Percentiles rank a stretch among this genome's conserved stretches.
phyloP scores from a whole-genome alignment of 1,139 yeast genomes.

The Scheffersomyces segobiensis region DNA sequence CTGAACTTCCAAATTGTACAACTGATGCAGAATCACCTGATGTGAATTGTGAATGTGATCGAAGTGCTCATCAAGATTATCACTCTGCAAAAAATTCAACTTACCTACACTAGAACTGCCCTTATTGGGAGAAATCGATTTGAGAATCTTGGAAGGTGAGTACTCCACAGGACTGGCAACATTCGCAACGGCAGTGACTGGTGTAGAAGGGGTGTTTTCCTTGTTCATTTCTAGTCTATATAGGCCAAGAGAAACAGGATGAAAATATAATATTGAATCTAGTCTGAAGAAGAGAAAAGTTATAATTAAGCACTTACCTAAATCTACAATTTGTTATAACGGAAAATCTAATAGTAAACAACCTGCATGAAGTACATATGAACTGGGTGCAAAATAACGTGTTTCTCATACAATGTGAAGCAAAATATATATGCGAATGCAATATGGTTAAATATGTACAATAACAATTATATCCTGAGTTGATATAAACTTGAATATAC shows the following conservation, averaged over 20 bases:
- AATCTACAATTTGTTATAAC: neutral
- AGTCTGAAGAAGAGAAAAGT: neutral
- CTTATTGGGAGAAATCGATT: slow-evolving; percentile 31
- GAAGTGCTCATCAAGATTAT: slow-evolving; percentile 34
- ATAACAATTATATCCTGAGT: neutral
- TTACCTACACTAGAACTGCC: slow-evolving; percentile 19
- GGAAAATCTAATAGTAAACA: slow-evolving; percentile 4
- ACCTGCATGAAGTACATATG: neutral
- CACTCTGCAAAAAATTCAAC: slow-evolving; percentile 29
- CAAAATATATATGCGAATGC: too few relatives aligned
- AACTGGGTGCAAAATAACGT: neutral
- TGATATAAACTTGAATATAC: neutral
- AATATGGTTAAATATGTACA: neutral
- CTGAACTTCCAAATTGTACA: slow-evolving; percentile 32
- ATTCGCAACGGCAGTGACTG: neutral
- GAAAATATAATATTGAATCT: neutral
- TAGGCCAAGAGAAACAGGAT: neutral
- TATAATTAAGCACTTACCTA: neutral
- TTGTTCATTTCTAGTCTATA: slow-evolving; percentile 5
- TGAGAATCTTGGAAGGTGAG: slow-evolving; percentile 14
- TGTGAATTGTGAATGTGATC: slow-evolving; percentile 27
- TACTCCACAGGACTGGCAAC: neutral
- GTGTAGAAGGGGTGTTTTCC: slow-evolving; percentile 8
- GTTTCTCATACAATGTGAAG: neutral
- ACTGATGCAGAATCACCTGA: slow-evolving; percentile 29